These are phyloP conservation scores for Malania oleifera DNA, from an alignment of 164 flowering plant genomes.

Conservation along the genomic window DNA sequence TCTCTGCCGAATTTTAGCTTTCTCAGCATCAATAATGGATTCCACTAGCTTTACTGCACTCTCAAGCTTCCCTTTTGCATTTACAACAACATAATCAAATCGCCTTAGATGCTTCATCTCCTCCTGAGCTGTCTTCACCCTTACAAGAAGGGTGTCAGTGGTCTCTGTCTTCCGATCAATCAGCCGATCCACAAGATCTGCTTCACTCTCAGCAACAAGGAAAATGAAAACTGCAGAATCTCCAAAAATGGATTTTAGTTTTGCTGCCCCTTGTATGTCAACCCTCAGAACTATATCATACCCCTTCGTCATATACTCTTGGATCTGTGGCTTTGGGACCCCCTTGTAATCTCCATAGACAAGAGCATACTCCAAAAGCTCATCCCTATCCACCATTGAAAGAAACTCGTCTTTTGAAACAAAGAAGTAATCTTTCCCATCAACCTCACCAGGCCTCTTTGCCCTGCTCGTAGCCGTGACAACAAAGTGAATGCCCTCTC, in stretches of 20 bases:
- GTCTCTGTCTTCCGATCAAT: slow-evolving; percentile 74
- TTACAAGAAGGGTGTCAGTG: slow-evolving; percentile 54
- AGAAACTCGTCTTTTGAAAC: slow-evolving; percentile 74
- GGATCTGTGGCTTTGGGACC: slow-evolving; percentile 79
- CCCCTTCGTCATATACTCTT: slow-evolving; percentile 76
- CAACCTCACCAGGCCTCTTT: slow-evolving; percentile 62
- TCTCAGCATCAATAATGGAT: slow-evolving; percentile 86
- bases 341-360: slow-evolving; percentile 97
- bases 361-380: slow-evolving; percentile 85
- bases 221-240: slow-evolving; percentile 72
- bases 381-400: slow-evolving; percentile 58
- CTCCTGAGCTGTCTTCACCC: slow-evolving; percentile 77
- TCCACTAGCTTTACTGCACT: slow-evolving; percentile 56
- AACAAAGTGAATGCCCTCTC: slow-evolving; percentile 69
- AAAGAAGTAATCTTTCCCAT: slow-evolving; percentile 81
- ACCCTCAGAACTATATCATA: slow-evolving; percentile 79
- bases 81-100: slow-evolving; percentile 91
- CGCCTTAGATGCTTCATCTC: slow-evolving; percentile 62
- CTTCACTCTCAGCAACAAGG: slow-evolving; percentile 80
- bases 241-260: slow-evolving; percentile 58
- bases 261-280: slow-evolving; percentile 85
- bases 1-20: slow-evolving; percentile 68
- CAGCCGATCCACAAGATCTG: slow-evolving; percentile 62
- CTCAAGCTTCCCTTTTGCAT: slow-evolving; percentile 73
- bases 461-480: slow-evolving; percentile 86